Evolutionary conservation across 208 protist genomes (phyloP), one percentile per base, ranked within the genome.

Genomic region (Tetramitus jugosus): DNA sequence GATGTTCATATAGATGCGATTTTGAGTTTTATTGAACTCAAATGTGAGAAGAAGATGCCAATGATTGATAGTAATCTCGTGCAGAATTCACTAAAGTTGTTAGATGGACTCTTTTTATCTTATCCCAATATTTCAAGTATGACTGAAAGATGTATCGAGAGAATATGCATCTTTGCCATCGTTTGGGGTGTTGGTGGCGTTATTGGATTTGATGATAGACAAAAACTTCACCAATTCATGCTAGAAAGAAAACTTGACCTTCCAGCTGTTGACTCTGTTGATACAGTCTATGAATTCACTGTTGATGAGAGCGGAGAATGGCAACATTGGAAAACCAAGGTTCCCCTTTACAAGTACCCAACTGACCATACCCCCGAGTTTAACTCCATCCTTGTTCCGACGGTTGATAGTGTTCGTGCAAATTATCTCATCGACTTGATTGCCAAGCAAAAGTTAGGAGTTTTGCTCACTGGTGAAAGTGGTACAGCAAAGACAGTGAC

Each of bases 401-500:
- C 91, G 10, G 76, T 91, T 8, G 90, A 95, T 75, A 90, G 78
- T 45, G 84, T 88, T 29, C 84, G 88, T 39, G 77, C 77, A n/a
- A 82, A 90, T 33, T 91, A 81, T 52, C 77, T 94, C 43, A 82
- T 94, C 43, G 40, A 80, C 26, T 20, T 83, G 23, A 69, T 91
- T 1, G 68, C 78, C 35, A 60, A 80, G 2, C 78, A 81, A 60
- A 43, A 82, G 1, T 31, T 35, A 13, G 43, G 45, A 7, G 79
- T 88, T 14, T 76, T 95, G 29, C 71, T 94, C 10, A 87, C 91
- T 40, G 92, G 92, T 53, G 83, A 86, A 39, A 61, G 85, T 7
- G 92, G 92, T 65, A 91, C 90, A 17, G 90, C 86, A 40, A 95
- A 95, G 84, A 91, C 92, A 29, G 78, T 88, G 33, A 85, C 76